Conservation (phyloP, 768 basidiomycete genomes). For the Phlebiopsis flavidoalba region DNA sequence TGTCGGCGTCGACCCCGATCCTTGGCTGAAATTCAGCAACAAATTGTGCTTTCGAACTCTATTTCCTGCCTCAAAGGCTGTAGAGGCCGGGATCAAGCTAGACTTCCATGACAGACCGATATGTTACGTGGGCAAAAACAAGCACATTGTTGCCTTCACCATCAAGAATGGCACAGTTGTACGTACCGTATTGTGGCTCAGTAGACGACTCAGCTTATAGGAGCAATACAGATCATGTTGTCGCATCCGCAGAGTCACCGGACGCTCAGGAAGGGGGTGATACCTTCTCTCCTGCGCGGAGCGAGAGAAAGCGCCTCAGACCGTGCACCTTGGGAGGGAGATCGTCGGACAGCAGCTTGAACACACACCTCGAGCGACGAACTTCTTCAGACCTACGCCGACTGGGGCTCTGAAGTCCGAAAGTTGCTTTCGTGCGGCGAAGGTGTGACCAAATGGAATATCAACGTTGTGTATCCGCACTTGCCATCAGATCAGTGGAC, state of each 20-base stretch:
- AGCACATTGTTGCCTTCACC: slow-evolving; percentile 52
- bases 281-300: slow-evolving; percentile 14
- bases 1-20: slow-evolving; percentile 17
- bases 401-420: slow-evolving; percentile 41
- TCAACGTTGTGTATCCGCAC: slow-evolving; percentile 41
- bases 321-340: background rate
- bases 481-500: slow-evolving; percentile 37
- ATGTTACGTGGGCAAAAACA: slow-evolving; percentile 40
- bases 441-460: slow-evolving; percentile 45
- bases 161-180: slow-evolving; percentile 40
- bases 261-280: slow-evolving; percentile 17
- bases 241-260: slow-evolving; percentile 30
- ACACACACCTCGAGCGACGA: slow-evolving; percentile 33
- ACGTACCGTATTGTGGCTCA: background rate
- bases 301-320: slow-evolving; percentile 34
- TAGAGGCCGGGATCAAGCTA: slow-evolving; percentile 37
- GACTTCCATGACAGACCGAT: slow-evolving; percentile 31
- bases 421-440: slow-evolving; percentile 38
- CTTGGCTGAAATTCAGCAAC: slow-evolving; percentile 36
- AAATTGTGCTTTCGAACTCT: slow-evolving; percentile 46
- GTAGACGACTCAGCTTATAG: background rate
- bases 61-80: slow-evolving; percentile 35
- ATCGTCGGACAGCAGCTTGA: background rate
- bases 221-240: slow-evolving; percentile 30
- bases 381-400: slow-evolving; percentile 36